Base-by-base conservation (phyloP, 768 basidiomycete species). In the Trametes cubensis region DNA sequence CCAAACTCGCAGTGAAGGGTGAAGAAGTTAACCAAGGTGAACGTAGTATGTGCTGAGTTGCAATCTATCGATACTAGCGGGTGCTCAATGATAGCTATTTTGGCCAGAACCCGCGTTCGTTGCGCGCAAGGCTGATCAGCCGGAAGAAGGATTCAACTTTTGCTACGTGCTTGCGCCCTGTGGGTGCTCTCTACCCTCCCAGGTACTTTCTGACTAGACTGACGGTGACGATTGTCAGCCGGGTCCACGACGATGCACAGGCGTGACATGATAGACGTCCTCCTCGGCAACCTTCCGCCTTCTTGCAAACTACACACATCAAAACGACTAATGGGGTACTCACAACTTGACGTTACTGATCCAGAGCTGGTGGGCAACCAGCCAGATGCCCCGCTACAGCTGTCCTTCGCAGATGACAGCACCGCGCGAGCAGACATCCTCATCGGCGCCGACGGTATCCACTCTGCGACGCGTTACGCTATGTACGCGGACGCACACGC, bases 191-290 rank as follows among this genome's bases (percentile, higher is more conserved):
- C 10, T 4, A 11, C 10, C 34, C 6, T 34, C 34, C 6, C 2
- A 6, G 11, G 11, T 11, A 10, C 5, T 34, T 11, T 6, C 10
- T 34, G 34, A 7, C 6, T 11, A 30, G 4, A 18, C 21, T 44
- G 18, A 44, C 14, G 11, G 44, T 48, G 18, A 30, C 18, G 11
- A 6, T 14, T n/a, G 20, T 20, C 45, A 71, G 70, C 62, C 44
- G 70, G 70, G 4, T 60, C 63, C 21, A 63, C 66, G 14, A 66
- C 66, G 14, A 66, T 70, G 58, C 70, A 71, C 60, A 55, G 69
- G 23, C 63, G 67, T 7, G 70, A 71, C 30, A 55, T 71, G 60
- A 45, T 71, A 10, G 62, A 66, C 44, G 56, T 70, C 11, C 59
- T 71, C 21, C 40, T 61, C 4, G 21, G 53, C 30, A 57, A 62